Base-by-base conservation (phyloP, 202 grass and related monocot species). In the Musa balbisiana region DNA sequence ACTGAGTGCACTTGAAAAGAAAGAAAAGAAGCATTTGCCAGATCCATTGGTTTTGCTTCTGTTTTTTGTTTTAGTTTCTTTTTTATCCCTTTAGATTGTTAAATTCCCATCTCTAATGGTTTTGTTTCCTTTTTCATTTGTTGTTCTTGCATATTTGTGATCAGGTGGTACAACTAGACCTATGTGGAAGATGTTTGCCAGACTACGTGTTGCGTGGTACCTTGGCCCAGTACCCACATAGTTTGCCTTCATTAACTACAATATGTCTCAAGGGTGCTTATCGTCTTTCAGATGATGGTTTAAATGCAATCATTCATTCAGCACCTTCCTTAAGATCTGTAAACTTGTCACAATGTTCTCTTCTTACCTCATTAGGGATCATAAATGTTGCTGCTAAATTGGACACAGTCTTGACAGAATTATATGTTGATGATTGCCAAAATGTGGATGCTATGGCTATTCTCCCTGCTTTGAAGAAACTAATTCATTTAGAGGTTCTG, bases 231-330 rank as follows among this genome's bases (percentile, higher is more conserved):
- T 75, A 11, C 52, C 88, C 94, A 17, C 83, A 85, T 64, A 83
- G 83, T 82, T 86, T 98, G 79, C 87, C 86, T 26, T 75, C 84
- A 59, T 77, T 98, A 67, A 93, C 69, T 58, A 86, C 77, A 76
- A 76, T 93, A 81, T 91, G 87, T 75, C 74, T 93, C 43, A 93
- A 89, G 79, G 94, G 94, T 75, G 90, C 89, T 64, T 92, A 98
- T 62, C 84, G 88, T 10, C 80, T 98, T 73, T 93, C 91, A 85
- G 91, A 93, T 77, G 79, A 84, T 43, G 90, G 94, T 54, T 82
- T 98, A 79, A 81, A 87, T 22, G 80, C 85, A 82, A 72, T 98
- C 15, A 55, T 86, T 79, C 86, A 72, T 26, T 83, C 85, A 17
- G 88, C 94, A 55, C 90, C 94, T 66, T 84, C 80, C 55, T 67